Evolutionary conservation across 225 moss, liverwort and hornwort genomes (phyloP).

Genomic region (Physcomitrellopsis africana): DNA sequence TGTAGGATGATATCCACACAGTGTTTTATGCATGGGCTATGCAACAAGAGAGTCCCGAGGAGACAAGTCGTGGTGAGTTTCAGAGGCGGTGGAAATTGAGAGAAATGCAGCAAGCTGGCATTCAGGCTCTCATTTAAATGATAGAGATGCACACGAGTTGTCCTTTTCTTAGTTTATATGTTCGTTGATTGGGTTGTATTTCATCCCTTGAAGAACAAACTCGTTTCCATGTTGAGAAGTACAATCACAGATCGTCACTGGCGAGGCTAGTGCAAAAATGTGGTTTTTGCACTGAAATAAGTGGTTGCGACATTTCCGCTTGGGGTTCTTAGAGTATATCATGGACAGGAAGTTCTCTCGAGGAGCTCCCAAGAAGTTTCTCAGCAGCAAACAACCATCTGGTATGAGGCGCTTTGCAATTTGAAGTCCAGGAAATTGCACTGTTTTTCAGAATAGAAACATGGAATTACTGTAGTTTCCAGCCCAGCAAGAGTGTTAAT

Average conservation of each 20-base stretch:
- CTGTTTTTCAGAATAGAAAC: conserved; percentile 24
- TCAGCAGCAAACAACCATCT: conserved; percentile 28
- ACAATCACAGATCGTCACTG: conserved; percentile 33
- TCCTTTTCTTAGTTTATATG: conserved; percentile 23
- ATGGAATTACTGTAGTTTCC: conserved; percentile 21
- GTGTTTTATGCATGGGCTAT: conserved; percentile 98
- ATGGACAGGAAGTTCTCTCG: neutral
- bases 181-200: conserved; percentile 37
- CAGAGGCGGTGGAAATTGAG: conserved; percentile 86
- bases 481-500: conserved; percentile 3
- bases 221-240: conserved; percentile 35
- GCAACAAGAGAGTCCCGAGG: conserved; percentile 82
- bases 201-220: conserved; percentile 39
- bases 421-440: conserved; percentile 13
- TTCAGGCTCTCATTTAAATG: conserved; percentile 87
- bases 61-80: conserved; percentile 67
- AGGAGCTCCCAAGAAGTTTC: conserved; percentile 25
- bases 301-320: conserved; percentile 26
- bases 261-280: conserved; percentile 20
- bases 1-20: conserved; percentile 94
- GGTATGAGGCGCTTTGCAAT: conserved; percentile 15
- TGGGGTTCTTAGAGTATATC: conserved; percentile 17
- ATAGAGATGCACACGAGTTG: conserved; percentile 21
- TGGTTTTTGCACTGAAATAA: conserved; percentile 40
- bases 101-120: conserved; percentile 97